Base-by-base conservation (phyloP, 1,139 yeast species). In the Hyphopichia khmerensis region DNA sequence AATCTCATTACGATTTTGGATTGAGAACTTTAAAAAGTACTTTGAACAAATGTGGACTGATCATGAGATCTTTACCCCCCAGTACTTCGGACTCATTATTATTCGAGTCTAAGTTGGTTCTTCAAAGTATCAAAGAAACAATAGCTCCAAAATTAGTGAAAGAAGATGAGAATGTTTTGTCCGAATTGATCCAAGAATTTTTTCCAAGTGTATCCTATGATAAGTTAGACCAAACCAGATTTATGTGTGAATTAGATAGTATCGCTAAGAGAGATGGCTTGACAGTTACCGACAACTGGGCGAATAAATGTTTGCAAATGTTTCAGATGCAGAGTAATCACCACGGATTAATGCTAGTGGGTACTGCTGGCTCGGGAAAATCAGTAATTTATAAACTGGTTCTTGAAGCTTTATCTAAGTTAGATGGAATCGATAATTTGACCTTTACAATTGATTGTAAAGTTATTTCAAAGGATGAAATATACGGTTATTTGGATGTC, bases 1-100 rank as follows among this genome's bases (percentile, higher is more conserved):
- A 89, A 55, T 55, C 65, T 2, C 98, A 91, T 58, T 93, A 93
- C 55, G 97, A 93, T 55, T 93, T 93, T 72, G 96, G 98, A 0
- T 67, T 91, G 35, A 72, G 97, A 45, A 84, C 96, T 0, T 61
- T 91, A 43, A 91, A 90, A 56, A 73, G 80, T 36, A 80, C 84
- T 0, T 62, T 91, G 35, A 61, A 70, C 4, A 73, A 75, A 43
- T 82, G 91, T 52, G 91, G 93, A 0, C 52, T 58, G 14, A 57
- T 80, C 3, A 73, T 69, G 46, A 57, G 80, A 39, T 31, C 43
- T n/a, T 24, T 17, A 8, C 32, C 40, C 10, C 39, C 40, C 4
- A 40, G 34, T 13, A 43, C 29, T 3, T 39, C 40, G 2, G 49
- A 46, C 31, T 26, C 41, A 16, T 33, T 39, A 39, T 36, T 32